Base-by-base conservation (phyloP, 495 filamentous ascomycete species). In the Corynascus novoguineensis region DNA sequence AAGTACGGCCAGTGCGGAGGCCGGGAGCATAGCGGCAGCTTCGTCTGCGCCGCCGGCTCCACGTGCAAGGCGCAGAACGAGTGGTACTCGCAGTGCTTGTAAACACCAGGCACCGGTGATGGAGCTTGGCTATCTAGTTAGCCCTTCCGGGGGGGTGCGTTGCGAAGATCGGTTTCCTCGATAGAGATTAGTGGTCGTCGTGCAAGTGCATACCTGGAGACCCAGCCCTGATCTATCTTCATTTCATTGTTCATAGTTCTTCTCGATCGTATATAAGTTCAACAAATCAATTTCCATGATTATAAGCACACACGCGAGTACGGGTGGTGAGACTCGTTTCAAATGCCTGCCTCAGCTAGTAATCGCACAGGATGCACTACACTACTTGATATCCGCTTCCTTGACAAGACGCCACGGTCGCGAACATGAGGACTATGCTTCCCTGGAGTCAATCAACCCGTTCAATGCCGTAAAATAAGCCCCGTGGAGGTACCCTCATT, bases 1-100 rank as follows among this genome's bases (percentile, higher is more conserved):
- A 47, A 50, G 31, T 68, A 50, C 24, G 59, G 57, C 10, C 77
- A 81, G 61, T 81, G 78, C 63, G 79, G 74, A 7, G 79, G 78
- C 8, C 32, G 61, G 9, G 52, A 62, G 24, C 70, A 62, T 62
- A 57, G 25, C 0, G 69, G 69, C 7, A 59, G 53, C 32, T 59
- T 61, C 28, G 1, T 46, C 1, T 71, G 67, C 53, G 55, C 22
- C n/a, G 55, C 51, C 24, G 57, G 57, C 25, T 54, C 52, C 15
- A 66, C n/a, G 29, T 70, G 67, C 58, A 9, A 14, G 44, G 15
- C 2, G 1, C 51, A 59, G 59, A 66, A 70, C 57, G 57, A 60
- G 6, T 70, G 48, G 22, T 70, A 70, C 46, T 62, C 51, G 37
- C 67, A 70, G 65, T 70, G 67, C 22, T 32, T 70, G 44, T 67